Evolutionary conservation across 108 stramenopile species (phyloP).

Genomic region (Phaeodactylum tricornutum): DNA sequence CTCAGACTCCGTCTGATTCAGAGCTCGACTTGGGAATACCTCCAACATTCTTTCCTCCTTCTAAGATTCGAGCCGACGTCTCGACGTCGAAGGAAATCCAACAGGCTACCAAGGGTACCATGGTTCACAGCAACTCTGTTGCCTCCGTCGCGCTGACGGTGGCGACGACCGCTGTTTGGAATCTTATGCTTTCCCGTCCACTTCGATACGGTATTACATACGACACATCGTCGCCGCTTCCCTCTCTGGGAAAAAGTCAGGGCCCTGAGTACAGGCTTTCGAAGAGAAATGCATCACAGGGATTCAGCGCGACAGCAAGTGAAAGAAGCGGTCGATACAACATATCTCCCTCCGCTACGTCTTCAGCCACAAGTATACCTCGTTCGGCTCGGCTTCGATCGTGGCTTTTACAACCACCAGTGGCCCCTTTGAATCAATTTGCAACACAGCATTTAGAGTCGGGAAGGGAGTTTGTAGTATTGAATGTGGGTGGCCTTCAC

Average conservation of each 20-base stretch:
- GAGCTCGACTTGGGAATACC: constrained; percentile 58
- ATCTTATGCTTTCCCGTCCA: too few relatives aligned
- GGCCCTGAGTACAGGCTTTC: constrained; percentile 28
- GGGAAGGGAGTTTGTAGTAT: constrained; percentile 21
- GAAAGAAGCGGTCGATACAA: too few relatives aligned
- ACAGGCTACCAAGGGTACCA: not conserved
- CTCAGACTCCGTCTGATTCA: constrained; percentile 65
- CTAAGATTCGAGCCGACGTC: not conserved
- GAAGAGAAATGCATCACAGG: constrained; percentile 23
- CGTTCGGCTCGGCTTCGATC: constrained; percentile 51
- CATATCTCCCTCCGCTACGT: too few relatives aligned
- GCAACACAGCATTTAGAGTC: constrained; percentile 46
- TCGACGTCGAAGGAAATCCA: not conserved
- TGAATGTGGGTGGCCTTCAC: constrained; percentile 76
- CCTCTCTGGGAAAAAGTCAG: too few relatives aligned
- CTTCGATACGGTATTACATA: too few relatives aligned
- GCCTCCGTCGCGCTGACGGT: too few relatives aligned
- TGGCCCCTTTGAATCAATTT: constrained; percentile 47
- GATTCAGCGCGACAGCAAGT: constrained; percentile 57
- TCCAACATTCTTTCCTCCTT: constrained; percentile 33
- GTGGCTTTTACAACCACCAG: constrained; percentile 55
- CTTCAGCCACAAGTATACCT: too few relatives aligned
- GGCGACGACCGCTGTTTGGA: too few relatives aligned
- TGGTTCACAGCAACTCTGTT: not conserved
- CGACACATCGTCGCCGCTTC: too few relatives aligned